Evolutionary conservation across 106 monocot species (phyloP), one percentile per base, ranked within the genome.

Genomic region (Xerophyta viscosa): DNA sequence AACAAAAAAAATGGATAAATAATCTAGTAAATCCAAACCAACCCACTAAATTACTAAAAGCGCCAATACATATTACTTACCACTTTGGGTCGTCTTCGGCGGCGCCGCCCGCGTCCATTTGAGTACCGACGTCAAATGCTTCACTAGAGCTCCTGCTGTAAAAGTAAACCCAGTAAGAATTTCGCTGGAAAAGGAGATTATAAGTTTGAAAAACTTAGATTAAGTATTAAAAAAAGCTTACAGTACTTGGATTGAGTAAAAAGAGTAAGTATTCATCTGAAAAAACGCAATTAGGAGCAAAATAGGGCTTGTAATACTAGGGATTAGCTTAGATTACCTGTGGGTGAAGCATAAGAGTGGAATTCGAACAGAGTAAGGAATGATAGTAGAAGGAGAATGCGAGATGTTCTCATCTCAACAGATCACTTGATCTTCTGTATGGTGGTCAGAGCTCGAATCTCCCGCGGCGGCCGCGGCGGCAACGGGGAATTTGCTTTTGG

Each of bases 71-170:
- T 20, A 11, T 20, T 42, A 46, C 66, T 49, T 29, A 92, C 92
- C 92, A 26, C 20, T 55, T 46, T 73, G 73, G 13, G 79, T 49
- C 2, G 30, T 22, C 54, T 80, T 87, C 6, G 79, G 87, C n/a
- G n/a, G n/a, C 8, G 80, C 61, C 33, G 77, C 37, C 63, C 60
- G 69, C 10, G 84, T 53, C 94, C 94, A 96, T 58, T 76, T 88
- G 50, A 96, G 74, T 4, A 96, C 66, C 1, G 84, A 75, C 44
- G 75, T 72, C 29, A 88, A 48, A 27, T 78, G 84, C 67, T 71
- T 82, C 55, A 76, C 66, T 10, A 96, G 31, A 37, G 70, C 61
- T 7, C 59, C 88, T 68, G 72, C 57, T 6, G 36, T 3, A 31
- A 50, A 30, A 54, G 44, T 17, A 7, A 9, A 29, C 46, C n/a